phyloP scores from a whole-genome alignment of 2,329 filamentous ascomycete genomes.

The Mycosphaerelloides madeirae region DNA sequence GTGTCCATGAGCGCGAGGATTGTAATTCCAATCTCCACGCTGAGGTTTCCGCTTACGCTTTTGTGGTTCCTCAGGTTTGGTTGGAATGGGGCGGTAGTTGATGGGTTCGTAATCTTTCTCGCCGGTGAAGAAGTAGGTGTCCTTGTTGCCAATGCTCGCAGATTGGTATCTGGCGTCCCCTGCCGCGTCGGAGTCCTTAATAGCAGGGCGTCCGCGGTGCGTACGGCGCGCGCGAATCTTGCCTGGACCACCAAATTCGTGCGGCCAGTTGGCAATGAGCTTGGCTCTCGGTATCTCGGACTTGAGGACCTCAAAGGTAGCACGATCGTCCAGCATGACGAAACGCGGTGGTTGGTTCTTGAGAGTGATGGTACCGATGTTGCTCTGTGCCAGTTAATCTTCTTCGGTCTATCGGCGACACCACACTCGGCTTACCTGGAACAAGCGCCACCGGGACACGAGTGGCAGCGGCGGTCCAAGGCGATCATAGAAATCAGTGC shows the following conservation, averaged over 20 bases:
- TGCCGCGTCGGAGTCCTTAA: slow-evolving; percentile 13
- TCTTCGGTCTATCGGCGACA: no score
- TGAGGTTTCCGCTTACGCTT: slow-evolving; percentile 19
- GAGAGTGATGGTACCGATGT: slow-evolving; percentile 25
- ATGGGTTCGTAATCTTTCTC: slow-evolving; percentile 23
- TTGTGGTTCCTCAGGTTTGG: slow-evolving; percentile 1
- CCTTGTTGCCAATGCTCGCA: slow-evolving; percentile 11
- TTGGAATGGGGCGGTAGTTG: slow-evolving; percentile 18
- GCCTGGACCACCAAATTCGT: slow-evolving; percentile 36
- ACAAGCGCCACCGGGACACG: slow-evolving; percentile 37
- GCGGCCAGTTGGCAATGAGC: slow-evolving; percentile 34
- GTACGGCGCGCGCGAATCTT: slow-evolving; percentile 29
- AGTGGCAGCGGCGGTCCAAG: slow-evolving; percentile 16
- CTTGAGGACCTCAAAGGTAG: slow-evolving; percentile 31
- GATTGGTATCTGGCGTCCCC: slow-evolving; percentile 18
- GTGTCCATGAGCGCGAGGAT: slow-evolving; percentile 21
- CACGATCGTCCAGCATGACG: slow-evolving; percentile 39
- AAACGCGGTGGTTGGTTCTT: slow-evolving; percentile 32
- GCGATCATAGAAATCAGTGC: slow-evolving; percentile 27
- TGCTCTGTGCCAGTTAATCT: slow-evolving; percentile 10
- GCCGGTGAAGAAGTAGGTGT: slow-evolving; percentile 28
- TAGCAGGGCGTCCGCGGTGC: slow-evolving; percentile 37
- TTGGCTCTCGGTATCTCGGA: slow-evolving; percentile 26
- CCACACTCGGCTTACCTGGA: slow-evolving; percentile 22
- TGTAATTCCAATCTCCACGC: slow-evolving; percentile 14